These are phyloP conservation scores for Acer yangbiense DNA, from an alignment of 345 rosid genomes.

Conservation along the genomic window DNA sequence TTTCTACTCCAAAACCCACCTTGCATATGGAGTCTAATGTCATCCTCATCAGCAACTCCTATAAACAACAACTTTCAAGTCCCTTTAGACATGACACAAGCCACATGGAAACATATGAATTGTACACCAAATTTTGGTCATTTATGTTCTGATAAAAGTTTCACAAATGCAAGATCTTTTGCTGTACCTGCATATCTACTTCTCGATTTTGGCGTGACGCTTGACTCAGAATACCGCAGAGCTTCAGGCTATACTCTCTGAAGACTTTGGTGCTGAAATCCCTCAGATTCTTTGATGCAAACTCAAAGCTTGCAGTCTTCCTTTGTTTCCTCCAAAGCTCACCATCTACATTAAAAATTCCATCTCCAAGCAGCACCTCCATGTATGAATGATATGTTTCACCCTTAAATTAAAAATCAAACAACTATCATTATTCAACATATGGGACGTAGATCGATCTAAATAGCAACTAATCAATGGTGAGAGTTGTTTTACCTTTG, in stretches of 20 bases:
- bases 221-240: slow-evolving; percentile 58
- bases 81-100: background rate
- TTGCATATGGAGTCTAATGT: slow-evolving; percentile 92
- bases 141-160: background rate
- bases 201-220: slow-evolving; percentile 52
- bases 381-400: slow-evolving; percentile 88
- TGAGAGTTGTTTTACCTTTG: slow-evolving; percentile 56
- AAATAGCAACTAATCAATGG: background rate
- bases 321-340: slow-evolving; percentile 91
- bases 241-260: slow-evolving; percentile 82
- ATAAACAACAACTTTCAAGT: background rate
- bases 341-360: slow-evolving; percentile 89
- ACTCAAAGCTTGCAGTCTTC: slow-evolving; percentile 93
- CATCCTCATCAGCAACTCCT: slow-evolving; percentile 94
- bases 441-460: background rate
- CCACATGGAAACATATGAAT: background rate
- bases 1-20: slow-evolving; percentile 94
- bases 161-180: background rate
- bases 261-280: slow-evolving; percentile 89
- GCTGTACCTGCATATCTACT: slow-evolving; percentile 83
- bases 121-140: background rate
- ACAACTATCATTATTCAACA: background rate
- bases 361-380: slow-evolving; percentile 92
- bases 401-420: slow-evolving; percentile 54
- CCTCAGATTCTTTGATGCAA: slow-evolving; percentile 91